phyloP scores from a whole-genome alignment of 306 rosid genomes.

The Ormosia semicastrata region DNA sequence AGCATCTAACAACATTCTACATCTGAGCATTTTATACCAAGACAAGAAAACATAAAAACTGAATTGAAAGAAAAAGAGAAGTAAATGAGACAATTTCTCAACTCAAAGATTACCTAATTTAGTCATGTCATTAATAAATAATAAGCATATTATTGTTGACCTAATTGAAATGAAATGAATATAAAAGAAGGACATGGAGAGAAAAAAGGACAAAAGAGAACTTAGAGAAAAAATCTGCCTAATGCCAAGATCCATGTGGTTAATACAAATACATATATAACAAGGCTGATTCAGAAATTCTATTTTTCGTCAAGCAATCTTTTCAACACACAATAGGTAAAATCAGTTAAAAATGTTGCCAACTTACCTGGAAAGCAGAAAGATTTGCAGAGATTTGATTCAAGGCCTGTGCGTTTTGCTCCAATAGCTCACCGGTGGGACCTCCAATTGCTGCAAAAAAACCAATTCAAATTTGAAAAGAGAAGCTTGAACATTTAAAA shows the following conservation, averaged over 20 bases:
- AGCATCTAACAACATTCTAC: slow-evolving; percentile 1
- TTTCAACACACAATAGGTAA: background rate
- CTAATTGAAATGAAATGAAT: slow-evolving; percentile 6
- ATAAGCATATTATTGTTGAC: background rate
- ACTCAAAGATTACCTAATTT: background rate
- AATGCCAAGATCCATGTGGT: background rate
- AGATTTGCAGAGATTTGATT: slow-evolving; percentile 52
- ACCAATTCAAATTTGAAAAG: slow-evolving; percentile 14
- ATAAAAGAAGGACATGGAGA: background rate
- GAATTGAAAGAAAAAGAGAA: slow-evolving; percentile 1
- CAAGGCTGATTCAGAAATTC: background rate
- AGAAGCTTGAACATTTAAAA: background rate
- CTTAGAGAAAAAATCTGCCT: background rate
- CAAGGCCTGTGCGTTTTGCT: slow-evolving; percentile 48
- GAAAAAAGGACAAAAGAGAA: background rate
- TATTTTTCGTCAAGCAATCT: background rate
- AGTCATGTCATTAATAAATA: background rate
- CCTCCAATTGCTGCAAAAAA: slow-evolving; percentile 56
- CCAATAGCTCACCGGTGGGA: slow-evolving; percentile 54
- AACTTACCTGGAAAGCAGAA: slow-evolving; percentile 45
- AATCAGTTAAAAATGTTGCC: background rate
- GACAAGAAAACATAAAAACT: background rate
- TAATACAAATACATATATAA: background rate
- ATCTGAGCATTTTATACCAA: background rate
- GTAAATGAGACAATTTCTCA: background rate